Evolutionary conservation across 345 rosid genomes (phyloP).

Genomic region (Psidium friedrichsthalianum): DNA sequence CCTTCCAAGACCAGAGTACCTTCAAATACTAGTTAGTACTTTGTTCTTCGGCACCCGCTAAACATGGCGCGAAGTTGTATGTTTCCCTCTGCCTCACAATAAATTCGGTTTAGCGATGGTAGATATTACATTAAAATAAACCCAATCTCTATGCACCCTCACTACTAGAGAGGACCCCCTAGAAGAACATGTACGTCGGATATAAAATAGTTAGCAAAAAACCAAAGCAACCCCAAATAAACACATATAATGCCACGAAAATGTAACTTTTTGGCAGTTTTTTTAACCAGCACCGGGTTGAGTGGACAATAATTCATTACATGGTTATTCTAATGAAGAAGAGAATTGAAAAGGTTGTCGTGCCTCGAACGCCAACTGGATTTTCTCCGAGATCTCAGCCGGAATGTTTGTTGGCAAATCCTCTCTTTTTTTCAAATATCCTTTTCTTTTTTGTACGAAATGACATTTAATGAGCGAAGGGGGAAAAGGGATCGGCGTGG

Average conservation of each 20-base stretch:
- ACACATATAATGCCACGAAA: neutral
- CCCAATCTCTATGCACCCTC: neutral
- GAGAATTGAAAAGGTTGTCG: neutral
- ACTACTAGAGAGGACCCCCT: neutral
- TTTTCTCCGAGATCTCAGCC: constrained; percentile 36
- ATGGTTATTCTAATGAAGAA: neutral
- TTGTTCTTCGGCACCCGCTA: too few species aligned
- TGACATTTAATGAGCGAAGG: neutral
- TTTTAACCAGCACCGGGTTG: neutral
- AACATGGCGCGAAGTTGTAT: too few species aligned
- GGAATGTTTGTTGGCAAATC: constrained; percentile 26
- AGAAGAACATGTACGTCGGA: neutral
- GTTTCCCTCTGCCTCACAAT: neutral
- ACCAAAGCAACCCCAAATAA: neutral
- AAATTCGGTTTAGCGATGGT: neutral
- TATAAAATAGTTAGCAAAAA: neutral
- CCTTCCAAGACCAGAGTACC: too few species aligned
- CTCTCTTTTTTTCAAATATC: neutral
- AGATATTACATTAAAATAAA: neutral
- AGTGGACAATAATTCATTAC: neutral
- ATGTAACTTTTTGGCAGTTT: neutral
- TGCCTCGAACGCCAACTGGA: constrained; percentile 15
- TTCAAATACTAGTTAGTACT: too few species aligned
- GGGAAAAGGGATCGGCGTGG: neutral
- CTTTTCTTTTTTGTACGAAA: neutral